Evolutionary conservation across 2,329 filamentous ascomycete species (phyloP).

Genomic region (Stenocarpella maydis): DNA sequence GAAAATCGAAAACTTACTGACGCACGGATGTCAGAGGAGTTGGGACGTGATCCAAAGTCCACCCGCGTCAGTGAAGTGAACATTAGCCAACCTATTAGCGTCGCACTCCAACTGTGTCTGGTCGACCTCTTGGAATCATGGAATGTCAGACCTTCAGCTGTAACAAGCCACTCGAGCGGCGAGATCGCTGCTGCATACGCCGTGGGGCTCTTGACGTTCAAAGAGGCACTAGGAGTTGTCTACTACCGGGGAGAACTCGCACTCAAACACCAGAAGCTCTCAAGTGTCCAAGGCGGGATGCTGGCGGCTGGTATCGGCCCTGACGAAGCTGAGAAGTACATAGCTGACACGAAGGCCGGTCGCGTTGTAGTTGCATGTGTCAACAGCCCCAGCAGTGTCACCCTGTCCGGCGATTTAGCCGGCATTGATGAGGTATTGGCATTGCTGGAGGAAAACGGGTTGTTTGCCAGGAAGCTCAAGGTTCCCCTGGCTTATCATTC

Average conservation of each 20-base stretch:
- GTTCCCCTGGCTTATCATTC: background rate
- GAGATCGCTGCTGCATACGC: background rate
- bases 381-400: background rate
- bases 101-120: too few species aligned
- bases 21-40: too few species aligned
- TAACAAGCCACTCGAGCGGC: background rate
- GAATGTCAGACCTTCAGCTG: background rate
- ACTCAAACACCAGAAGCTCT: too few species aligned
- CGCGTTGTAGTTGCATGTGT: background rate
- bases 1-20: too few species aligned
- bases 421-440: background rate
- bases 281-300: background rate
- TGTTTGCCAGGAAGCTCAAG: background rate
- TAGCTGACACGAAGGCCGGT: background rate
- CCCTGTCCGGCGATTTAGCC: background rate
- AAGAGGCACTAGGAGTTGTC: too few species aligned
- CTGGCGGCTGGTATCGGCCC: background rate
- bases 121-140: too few species aligned
- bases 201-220: too few species aligned
- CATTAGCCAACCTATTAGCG: too few species aligned
- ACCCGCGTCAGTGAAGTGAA: background rate
- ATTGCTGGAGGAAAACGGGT: background rate
- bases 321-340: background rate
- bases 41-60: background rate
- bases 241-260: too few species aligned